Percentiles rank a stretch among this genome's conserved stretches.
These are phyloP conservation scores for Avena insularis DNA, from an alignment of 176 grass and related monocot genomes.

Conservation along the genomic window DNA sequence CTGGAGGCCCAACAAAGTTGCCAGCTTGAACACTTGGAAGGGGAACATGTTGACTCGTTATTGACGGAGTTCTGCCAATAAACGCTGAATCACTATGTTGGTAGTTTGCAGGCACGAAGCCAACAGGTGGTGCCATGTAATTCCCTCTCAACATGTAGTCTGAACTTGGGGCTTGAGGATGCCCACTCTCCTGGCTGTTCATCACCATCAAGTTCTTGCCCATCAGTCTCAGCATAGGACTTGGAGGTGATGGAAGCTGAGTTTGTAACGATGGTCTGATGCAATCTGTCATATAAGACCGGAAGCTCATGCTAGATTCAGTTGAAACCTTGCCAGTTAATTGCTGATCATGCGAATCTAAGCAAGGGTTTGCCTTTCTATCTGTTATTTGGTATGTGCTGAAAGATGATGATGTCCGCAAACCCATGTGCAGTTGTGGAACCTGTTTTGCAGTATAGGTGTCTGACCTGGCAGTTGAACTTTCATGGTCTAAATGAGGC, in stretches of 20 bases:
- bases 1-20: conserved; percentile 43
- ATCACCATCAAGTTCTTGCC: conserved; percentile 92
- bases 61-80: conserved; percentile 45
- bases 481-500: conserved; percentile 43
- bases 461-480: conserved; percentile 29
- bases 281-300: conserved; percentile 46
- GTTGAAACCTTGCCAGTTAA: conserved; percentile 39
- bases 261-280: conserved; percentile 50
- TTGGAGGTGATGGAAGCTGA: conserved; percentile 67
- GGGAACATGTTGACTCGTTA: conserved; percentile 45
- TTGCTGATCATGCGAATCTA: conserved; percentile 52
- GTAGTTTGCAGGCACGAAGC: conserved; percentile 57
- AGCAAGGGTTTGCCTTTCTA: conserved; percentile 46
- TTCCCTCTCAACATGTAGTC: conserved; percentile 51
- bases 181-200: conserved; percentile 77
- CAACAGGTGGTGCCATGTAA: conserved; percentile 58
- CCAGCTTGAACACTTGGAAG: conserved; percentile 47
- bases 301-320: conserved; percentile 48
- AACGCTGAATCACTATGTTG: conserved; percentile 53
- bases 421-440: conserved; percentile 75
- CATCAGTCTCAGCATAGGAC: conserved; percentile 88
- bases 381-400: conserved; percentile 69
- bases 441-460: conserved; percentile 56
- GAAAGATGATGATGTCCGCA: conserved; percentile 68
- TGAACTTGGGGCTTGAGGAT: conserved; percentile 59